Conservation (phyloP, 1,139 yeast genomes). For the Taphrina pruni region DNA sequence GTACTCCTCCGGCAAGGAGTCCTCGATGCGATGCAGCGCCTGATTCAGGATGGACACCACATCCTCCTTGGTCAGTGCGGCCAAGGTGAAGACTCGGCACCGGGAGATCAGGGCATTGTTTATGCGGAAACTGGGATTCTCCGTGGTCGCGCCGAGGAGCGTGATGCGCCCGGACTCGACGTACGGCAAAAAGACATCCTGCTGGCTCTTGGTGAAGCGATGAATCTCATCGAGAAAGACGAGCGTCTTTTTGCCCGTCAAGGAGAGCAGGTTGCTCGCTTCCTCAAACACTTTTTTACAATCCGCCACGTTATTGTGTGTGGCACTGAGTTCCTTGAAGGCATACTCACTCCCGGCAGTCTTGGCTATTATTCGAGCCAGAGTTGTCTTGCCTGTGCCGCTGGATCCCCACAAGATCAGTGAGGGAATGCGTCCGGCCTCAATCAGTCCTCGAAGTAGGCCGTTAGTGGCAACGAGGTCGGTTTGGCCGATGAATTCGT, state of each 20-base stretch:
- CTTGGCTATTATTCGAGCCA: slow-evolving; percentile 63
- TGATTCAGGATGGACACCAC: slow-evolving; percentile 64
- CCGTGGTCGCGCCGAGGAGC: slow-evolving; percentile 90
- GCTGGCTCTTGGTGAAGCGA: slow-evolving; percentile 78
- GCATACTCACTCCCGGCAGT: slow-evolving; percentile 57
- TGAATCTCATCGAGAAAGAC: slow-evolving; percentile 93
- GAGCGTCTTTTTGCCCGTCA: slow-evolving; percentile 74
- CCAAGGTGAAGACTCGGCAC: slow-evolving; percentile 82
- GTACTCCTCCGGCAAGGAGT: slow-evolving; percentile 55
- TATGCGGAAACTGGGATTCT: slow-evolving; percentile 89
- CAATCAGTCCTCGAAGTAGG: slow-evolving; percentile 69
- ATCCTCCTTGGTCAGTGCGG: slow-evolving; percentile 64
- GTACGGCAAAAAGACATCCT: slow-evolving; percentile 68
- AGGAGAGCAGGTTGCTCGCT: slow-evolving; percentile 68
- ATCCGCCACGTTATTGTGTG: slow-evolving; percentile 73
- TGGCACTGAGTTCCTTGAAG: slow-evolving; percentile 86
- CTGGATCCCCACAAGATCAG: slow-evolving; percentile 85
- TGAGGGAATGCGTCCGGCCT: slow-evolving; percentile 67
- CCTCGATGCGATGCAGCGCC: slow-evolving; percentile 54
- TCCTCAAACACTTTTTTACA: slow-evolving; percentile 74
- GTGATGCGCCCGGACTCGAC: slow-evolving; percentile 56
- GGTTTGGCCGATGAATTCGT: slow-evolving; percentile 85
- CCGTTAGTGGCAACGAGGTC: slow-evolving; percentile 80
- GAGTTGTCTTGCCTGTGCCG: slow-evolving; percentile 79
- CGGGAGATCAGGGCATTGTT: slow-evolving; percentile 88